Base-by-base conservation (phyloP, 306 rosid genomes). In the Fagus sylvatica region DNA sequence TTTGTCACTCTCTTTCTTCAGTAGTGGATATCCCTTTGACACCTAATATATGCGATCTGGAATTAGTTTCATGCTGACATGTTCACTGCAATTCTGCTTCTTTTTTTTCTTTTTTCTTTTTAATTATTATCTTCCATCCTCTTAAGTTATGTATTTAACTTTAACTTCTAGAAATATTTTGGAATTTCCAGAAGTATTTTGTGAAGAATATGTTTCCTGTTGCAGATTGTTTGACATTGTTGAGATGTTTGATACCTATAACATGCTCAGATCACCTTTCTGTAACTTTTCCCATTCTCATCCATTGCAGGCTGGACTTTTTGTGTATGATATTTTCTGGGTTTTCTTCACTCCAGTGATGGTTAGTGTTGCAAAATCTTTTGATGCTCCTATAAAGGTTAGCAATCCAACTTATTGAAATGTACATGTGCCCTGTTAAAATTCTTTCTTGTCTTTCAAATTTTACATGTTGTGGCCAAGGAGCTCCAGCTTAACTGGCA, bases 351-450 rank as follows among this genome's bases (percentile, higher is more conserved):
- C 98, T 56, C 99, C 99, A 7, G 99, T 96, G 79, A 96, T 96
- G 99, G 99, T 96, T 71, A 96, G 99, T 80, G 99, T 96, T 71
- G 99, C 99, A 41, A 96, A 96, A 90, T 96, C 98, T 72, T 96
- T 96, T 74, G 99, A 96, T 74, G 99, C 99, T 72, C 99, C 99
- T 12, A 96, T 96, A 80, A 96, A 96, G 99, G 99, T 96, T 75
- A 37, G 90, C 54, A 49, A 48, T 67, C 76, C 73, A 66, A 6
- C 84, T 78, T 73, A 49, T 76, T 73, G 51, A 67, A 77, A 65
- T 4, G 10, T 62, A 34, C 28, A 43, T 17, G 4, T 55, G 72
- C 51, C n/a, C 10, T 78, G 11, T 74, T 69, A 32, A 1, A 3
- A 10, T 75, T 39, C 33, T 16, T 54, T 37, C 74, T 54, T 39